Conservation (phyloP, 805 yeast genomes). For the Metschnikowia peoriensis region DNA sequence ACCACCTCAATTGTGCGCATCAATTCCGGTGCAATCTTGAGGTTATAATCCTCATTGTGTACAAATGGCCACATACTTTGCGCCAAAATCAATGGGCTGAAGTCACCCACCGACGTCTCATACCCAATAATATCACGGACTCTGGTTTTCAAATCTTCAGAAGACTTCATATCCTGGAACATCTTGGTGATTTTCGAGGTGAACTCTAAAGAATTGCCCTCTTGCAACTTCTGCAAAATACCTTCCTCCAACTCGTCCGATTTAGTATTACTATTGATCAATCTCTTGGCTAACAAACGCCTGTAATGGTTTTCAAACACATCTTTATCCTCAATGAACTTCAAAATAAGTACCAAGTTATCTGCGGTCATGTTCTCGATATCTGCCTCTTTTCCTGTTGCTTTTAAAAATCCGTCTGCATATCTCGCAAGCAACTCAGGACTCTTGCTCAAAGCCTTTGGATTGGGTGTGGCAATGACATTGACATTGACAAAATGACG, state of each 20-base stretch:
- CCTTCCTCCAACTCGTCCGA: slow-evolving; percentile 83
- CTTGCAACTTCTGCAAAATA: slow-evolving; percentile 81
- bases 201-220: slow-evolving; percentile 87
- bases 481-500: slow-evolving; percentile 80
- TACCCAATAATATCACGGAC: slow-evolving; percentile 45
- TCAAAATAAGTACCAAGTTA: slow-evolving; percentile 83
- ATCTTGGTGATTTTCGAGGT: slow-evolving; percentile 91
- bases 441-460: slow-evolving; percentile 66
- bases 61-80: slow-evolving; percentile 86
- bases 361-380: slow-evolving; percentile 75
- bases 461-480: slow-evolving; percentile 67
- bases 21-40: slow-evolving; percentile 67
- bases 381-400: slow-evolving; percentile 67
- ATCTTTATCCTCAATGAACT: slow-evolving; percentile 89
- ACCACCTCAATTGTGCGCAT: slow-evolving; percentile 63
- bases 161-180: slow-evolving; percentile 91
- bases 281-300: slow-evolving; percentile 81
- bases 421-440: slow-evolving; percentile 91
- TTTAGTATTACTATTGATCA: slow-evolving; percentile 82
- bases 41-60: slow-evolving; percentile 38
- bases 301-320: slow-evolving; percentile 93
- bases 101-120: slow-evolving; percentile 32
- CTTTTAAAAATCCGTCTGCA: slow-evolving; percentile 78
- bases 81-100: slow-evolving; percentile 77
- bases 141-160: slow-evolving; percentile 66